Evolutionary conservation across 2,329 filamentous ascomycete species (phyloP).

Genomic region (Cucurbitaria berberidis): DNA sequence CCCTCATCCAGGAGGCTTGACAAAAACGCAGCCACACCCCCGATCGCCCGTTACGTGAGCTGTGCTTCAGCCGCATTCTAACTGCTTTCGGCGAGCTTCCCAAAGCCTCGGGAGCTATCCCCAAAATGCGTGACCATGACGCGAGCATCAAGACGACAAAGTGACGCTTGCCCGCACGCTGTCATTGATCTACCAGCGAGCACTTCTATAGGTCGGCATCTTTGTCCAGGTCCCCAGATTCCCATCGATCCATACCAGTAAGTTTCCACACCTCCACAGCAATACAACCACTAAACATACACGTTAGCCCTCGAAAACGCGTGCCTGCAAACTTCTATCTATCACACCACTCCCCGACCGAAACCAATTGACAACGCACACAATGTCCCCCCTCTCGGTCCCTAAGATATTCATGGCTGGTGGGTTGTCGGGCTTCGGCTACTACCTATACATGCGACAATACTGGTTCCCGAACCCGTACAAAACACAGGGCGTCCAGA

Average conservation of each 20-base stretch:
- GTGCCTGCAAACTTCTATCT: not conserved
- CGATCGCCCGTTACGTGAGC: constrained; percentile 21
- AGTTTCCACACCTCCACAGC: not conserved
- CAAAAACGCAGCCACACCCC: constrained; percentile 21
- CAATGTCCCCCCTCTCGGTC: constrained; percentile 41
- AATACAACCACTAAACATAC: not conserved
- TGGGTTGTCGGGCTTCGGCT: constrained; percentile 40
- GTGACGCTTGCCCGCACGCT: constrained; percentile 12
- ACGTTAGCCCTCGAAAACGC: not conserved
- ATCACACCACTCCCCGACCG: constrained; percentile 1
- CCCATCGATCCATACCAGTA: not conserved
- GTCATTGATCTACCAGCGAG: constrained; percentile 10
- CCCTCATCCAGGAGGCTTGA: constrained; percentile 23
- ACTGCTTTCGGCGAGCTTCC: not conserved
- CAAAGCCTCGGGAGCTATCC: constrained; percentile 22
- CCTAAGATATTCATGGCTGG: constrained; percentile 48
- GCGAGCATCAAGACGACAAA: constrained; percentile 32
- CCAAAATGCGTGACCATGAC: constrained; percentile 36
- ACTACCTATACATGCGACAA: constrained; percentile 46
- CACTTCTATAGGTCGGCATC: not conserved
- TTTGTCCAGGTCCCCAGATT: constrained; percentile 4
- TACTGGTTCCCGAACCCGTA: constrained; percentile 49
- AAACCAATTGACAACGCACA: constrained; percentile 3
- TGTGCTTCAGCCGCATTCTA: constrained; percentile 26
- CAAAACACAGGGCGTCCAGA: constrained; percentile 44